Conservation (phyloP, 805 yeast genomes). For the Ogataea pini region DNA sequence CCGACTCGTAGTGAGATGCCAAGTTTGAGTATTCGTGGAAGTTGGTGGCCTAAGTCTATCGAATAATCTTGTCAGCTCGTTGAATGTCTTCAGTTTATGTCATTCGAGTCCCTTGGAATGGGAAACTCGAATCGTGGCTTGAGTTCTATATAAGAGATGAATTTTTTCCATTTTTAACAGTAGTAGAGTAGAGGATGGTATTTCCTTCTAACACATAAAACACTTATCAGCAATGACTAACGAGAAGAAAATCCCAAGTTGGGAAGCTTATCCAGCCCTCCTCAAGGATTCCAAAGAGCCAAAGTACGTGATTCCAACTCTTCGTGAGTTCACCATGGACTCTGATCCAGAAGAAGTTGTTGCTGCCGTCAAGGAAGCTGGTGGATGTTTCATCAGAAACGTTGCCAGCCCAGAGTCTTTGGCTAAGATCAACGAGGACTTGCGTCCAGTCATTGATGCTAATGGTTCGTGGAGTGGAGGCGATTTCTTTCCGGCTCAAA, state of each 20-base stretch:
- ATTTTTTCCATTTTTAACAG: no score
- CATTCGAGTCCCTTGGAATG: neutral
- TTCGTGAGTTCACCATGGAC: slow-evolving; percentile 8
- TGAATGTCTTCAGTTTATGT: no score
- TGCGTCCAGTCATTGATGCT: slow-evolving; percentile 24
- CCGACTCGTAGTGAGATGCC: neutral
- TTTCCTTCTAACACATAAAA: no score
- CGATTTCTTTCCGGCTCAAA: slow-evolving; percentile 10
- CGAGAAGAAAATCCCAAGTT: slow-evolving; percentile 1
- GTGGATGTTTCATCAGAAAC: slow-evolving; percentile 27
- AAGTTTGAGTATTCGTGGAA: neutral
- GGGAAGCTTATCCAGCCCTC: slow-evolving; percentile 9
- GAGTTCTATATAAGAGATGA: neutral
- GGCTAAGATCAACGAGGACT: slow-evolving; percentile 18
- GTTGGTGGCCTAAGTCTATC: neutral
- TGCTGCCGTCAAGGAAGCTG: slow-evolving; percentile 23
- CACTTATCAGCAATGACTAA: neutral
- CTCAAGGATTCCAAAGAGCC: slow-evolving; percentile 10
- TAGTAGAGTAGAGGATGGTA: no score
- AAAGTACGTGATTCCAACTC: slow-evolving; percentile 2
- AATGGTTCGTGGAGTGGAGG: slow-evolving; percentile 15
- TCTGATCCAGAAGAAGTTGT: slow-evolving; percentile 11
- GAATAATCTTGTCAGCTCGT: neutral
- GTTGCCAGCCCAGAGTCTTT: slow-evolving; percentile 16
- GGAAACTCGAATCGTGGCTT: neutral